Conservation (phyloP, 2,329 filamentous ascomycete species). For the Verticillium isaacii region DNA sequence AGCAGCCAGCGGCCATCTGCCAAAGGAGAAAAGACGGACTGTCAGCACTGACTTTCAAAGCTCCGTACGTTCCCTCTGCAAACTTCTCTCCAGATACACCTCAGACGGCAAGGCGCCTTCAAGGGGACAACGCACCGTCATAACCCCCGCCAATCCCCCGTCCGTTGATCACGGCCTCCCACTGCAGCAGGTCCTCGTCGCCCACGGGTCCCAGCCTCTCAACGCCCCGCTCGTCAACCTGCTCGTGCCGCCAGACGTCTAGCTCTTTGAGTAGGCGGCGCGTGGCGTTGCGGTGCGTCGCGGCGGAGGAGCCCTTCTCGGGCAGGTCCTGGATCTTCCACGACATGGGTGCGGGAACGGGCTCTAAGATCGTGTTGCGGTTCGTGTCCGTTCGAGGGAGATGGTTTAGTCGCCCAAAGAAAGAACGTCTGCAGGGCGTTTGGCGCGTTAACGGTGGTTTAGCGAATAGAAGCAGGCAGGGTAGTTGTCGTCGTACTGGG, state of each 20-base stretch:
- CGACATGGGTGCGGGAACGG: conserved; percentile 8
- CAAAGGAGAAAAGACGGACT: not conserved
- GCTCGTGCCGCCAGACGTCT: conserved; percentile 45
- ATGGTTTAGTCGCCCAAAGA: not conserved
- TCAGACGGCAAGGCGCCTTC: not conserved
- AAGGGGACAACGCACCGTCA: conserved; percentile 37
- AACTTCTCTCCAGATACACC: not conserved
- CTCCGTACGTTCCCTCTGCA: not conserved
- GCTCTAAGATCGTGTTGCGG: not conserved
- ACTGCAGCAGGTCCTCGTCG: conserved; percentile 51
- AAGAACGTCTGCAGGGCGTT: not conserved
- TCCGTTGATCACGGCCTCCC: conserved; percentile 59
- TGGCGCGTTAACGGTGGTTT: not conserved
- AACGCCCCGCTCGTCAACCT: conserved; percentile 45
- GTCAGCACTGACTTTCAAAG: not conserved
- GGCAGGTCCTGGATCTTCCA: conserved; percentile 13
- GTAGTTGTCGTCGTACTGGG: not conserved
- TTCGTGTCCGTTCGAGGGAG: not conserved
- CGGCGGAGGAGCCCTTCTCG: conserved; percentile 12
- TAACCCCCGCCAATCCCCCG: conserved; percentile 50
- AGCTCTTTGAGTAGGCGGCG: conserved; percentile 57
- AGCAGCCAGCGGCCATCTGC: conserved; percentile 77
- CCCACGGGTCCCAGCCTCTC: conserved; percentile 52
- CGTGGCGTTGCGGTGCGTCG: conserved; percentile 30
- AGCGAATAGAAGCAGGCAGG: not conserved